Percentiles rank a stretch among this genome's conserved stretches.
phyloP scores from a whole-genome alignment of 306 rosid species.

The Castanospermum australe region DNA sequence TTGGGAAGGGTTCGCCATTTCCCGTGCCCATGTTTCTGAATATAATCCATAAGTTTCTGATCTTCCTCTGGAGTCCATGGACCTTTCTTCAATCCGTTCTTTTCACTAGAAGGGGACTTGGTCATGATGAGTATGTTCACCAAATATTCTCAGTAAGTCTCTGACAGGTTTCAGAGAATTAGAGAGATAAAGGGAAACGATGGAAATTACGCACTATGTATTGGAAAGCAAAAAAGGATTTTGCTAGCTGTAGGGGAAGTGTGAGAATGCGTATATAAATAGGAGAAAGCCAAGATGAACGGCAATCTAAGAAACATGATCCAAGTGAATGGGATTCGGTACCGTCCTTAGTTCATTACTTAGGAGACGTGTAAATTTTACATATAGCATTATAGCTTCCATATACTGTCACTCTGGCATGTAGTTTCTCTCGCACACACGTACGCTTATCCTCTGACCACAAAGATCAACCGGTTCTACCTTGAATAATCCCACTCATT shows the following conservation, averaged over 20 bases:
- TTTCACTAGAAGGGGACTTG: conserved; percentile 42
- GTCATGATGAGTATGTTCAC: conserved; percentile 37
- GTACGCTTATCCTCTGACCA: no score
- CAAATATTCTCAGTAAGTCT: neutral
- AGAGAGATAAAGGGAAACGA: neutral
- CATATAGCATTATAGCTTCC: neutral
- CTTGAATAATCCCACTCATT: neutral
- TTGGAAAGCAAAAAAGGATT: no score
- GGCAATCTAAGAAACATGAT: conserved; percentile 31
- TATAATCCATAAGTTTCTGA: conserved; percentile 50
- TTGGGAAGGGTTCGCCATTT: conserved; percentile 72
- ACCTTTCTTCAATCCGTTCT: conserved; percentile 62
- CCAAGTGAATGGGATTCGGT: conserved; percentile 67
- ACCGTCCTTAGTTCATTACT: conserved; percentile 53
- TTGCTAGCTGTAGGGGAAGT: conserved; percentile 23
- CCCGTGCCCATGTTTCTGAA: conserved; percentile 62
- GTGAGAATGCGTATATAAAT: conserved; percentile 33
- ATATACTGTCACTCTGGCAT: neutral
- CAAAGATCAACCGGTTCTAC: neutral
- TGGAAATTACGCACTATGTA: no score
- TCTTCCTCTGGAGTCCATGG: conserved; percentile 82
- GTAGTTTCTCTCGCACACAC: neutral
- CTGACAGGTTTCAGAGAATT: neutral
- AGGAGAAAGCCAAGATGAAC: conserved; percentile 15
- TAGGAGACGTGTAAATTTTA: conserved; percentile 43